A percentile compares a stretch with the other conserved stretches of the same genome.
Evolutionary conservation across 306 rosid genomes (phyloP).

Genomic region (Albizia julibrissin): DNA sequence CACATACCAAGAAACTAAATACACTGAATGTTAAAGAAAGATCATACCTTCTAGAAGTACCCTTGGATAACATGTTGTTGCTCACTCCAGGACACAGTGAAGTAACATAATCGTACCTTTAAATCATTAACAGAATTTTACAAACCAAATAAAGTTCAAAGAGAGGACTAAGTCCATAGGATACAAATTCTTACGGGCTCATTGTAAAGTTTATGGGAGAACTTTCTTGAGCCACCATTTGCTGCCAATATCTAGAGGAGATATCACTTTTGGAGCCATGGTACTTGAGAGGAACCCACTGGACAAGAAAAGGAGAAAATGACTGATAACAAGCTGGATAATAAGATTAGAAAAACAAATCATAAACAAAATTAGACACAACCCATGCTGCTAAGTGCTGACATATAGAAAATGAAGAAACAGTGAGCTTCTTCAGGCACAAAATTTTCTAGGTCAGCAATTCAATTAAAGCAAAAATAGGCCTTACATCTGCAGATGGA

Average conservation of each 20-base stretch:
- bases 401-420: background rate
- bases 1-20: constrained; percentile 10
- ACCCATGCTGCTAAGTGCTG: background rate
- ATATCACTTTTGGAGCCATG: constrained; percentile 78
- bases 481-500: background rate
- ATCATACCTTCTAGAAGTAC: constrained; percentile 65
- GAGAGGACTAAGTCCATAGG: constrained; percentile 1
- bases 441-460: background rate
- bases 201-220: constrained; percentile 68
- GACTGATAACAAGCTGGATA: constrained; percentile 7
- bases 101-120: constrained; percentile 72
- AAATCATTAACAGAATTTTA: constrained; percentile 33
- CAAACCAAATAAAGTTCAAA: constrained; percentile 14
- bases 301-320: constrained; percentile 34
- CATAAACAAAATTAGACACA: constrained; percentile 12
- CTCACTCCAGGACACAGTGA: constrained; percentile 71
- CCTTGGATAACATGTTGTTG: constrained; percentile 45
- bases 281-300: constrained; percentile 88
- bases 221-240: constrained; percentile 61
- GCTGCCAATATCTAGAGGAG: constrained; percentile 64
- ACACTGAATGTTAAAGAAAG: constrained; percentile 24
- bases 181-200: constrained; percentile 61
- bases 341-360: background rate
- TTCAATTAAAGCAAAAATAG: constrained; percentile 1
- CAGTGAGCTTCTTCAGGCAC: background rate